Percentiles rank a stretch among this genome's conserved stretches.
phyloP scores from a whole-genome alignment of 2,329 filamentous ascomycete species.

The Amauroascus niger region DNA sequence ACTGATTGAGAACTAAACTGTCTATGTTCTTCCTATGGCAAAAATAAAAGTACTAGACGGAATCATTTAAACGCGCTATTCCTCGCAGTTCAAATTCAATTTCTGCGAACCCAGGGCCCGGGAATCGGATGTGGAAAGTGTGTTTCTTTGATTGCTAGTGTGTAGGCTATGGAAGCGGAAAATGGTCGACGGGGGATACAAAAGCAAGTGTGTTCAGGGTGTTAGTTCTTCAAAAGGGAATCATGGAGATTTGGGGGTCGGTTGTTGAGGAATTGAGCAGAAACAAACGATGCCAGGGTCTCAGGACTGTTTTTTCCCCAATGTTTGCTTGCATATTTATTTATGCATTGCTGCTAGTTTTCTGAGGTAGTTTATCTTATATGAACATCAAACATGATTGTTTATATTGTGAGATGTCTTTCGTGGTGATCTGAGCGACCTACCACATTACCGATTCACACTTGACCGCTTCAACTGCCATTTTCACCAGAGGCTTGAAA shows the following conservation, averaged over 20 bases:
- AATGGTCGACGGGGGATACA: not conserved
- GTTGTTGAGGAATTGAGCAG: conserved; percentile 1
- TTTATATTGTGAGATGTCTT: not conserved
- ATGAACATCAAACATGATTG: not conserved
- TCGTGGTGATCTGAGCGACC: too few relatives aligned
- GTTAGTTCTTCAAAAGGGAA: not conserved
- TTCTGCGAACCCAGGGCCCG: not conserved
- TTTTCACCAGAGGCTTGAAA: too few relatives aligned
- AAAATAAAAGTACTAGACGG: not conserved
- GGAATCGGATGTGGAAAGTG: not conserved
- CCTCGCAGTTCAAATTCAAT: not conserved
- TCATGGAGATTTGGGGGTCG: conserved; percentile 6
- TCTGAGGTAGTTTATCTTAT: not conserved
- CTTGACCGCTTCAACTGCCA: too few relatives aligned
- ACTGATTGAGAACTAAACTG: not conserved
- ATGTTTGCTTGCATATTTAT: conserved; percentile 8
- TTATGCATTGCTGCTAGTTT: conserved; percentile 12
- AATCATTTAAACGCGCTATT: not conserved
- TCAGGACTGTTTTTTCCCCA: not conserved
- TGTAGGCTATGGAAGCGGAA: not conserved
- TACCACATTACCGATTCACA: too few relatives aligned
- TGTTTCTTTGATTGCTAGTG: not conserved
- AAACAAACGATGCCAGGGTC: conserved; percentile 8
- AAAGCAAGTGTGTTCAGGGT: conserved; percentile 3
- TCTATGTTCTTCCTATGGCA: not conserved